These are phyloP conservation scores for Hydnomerulius pinastri DNA, from an alignment of 768 basidiomycete genomes.

Conservation along the genomic window DNA sequence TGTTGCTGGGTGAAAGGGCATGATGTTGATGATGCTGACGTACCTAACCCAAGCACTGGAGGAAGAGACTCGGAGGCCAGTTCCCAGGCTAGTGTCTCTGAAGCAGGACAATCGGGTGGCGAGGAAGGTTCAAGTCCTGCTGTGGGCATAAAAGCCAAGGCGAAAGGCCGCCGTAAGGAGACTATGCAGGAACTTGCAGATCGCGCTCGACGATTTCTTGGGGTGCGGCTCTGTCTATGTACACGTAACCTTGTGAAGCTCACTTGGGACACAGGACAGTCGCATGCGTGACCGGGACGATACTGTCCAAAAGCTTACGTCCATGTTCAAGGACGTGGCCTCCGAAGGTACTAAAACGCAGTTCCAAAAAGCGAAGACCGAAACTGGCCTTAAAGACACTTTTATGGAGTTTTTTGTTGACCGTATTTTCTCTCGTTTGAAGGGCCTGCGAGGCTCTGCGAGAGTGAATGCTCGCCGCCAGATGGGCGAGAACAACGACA, in stretches of 20 bases:
- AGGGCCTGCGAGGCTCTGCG: background rate
- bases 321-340: conserved; percentile 4
- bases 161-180: background rate
- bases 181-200: conserved; percentile 16
- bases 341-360: background rate
- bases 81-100: too few relatives aligned
- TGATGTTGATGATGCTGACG: background rate
- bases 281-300: background rate
- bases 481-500: too few relatives aligned
- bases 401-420: background rate
- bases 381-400: conserved; percentile 3
- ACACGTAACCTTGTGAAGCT: too few relatives aligned
- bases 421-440: background rate
- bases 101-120: background rate
- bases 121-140: background rate
- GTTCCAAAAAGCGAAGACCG: background rate
- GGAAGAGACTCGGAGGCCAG: background rate
- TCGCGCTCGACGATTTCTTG: conserved; percentile 24
- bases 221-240: conserved; percentile 13
- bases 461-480: too few relatives aligned
- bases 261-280: too few relatives aligned
- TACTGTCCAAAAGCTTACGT: background rate
- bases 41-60: background rate
- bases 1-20: conserved; percentile 37
- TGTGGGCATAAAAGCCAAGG: conserved; percentile 1